Conservation (phyloP, 73 alveolate genomes). For the Symbiodinium pilosum region DNA sequence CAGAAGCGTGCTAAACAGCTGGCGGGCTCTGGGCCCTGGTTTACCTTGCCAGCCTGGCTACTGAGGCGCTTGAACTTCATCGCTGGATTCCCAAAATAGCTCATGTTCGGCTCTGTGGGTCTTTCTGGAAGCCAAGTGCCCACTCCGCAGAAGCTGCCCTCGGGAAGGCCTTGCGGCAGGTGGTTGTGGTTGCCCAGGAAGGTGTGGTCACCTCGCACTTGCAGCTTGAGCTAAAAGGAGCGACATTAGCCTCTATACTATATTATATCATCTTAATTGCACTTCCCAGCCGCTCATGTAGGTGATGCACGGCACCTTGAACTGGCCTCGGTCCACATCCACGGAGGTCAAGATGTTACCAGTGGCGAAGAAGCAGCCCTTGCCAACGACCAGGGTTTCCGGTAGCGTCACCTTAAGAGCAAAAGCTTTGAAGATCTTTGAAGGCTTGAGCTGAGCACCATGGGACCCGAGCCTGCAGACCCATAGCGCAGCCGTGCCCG, state of each 20-base stretch:
- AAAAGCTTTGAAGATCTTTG: no score
- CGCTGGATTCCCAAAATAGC: slow-evolving; percentile 79
- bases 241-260: no score
- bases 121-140: slow-evolving; percentile 75
- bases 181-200: slow-evolving; percentile 85
- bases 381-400: slow-evolving; percentile 48
- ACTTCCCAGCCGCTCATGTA: slow-evolving; percentile 52
- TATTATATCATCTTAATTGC: background rate
- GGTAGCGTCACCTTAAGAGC: slow-evolving; percentile 26
- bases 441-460: no score
- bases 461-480: slow-evolving; percentile 17
- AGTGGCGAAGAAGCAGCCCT: slow-evolving; percentile 46
- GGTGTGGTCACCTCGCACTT: slow-evolving; percentile 35
- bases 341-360: slow-evolving; percentile 64
- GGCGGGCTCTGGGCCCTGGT: slow-evolving; percentile 70
- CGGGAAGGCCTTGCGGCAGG: slow-evolving; percentile 78
- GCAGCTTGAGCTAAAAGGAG: background rate
- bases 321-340: slow-evolving; percentile 47
- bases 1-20: slow-evolving; percentile 49
- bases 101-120: slow-evolving; percentile 46
- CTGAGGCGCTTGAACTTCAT: slow-evolving; percentile 75
- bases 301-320: slow-evolving; percentile 78
- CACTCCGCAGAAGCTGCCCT: slow-evolving; percentile 78
- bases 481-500: slow-evolving; percentile 79
- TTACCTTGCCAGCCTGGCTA: slow-evolving; percentile 13